Base-by-base conservation (phyloP, 2,329 filamentous ascomycete genomes). In the Tolypocladium sp. region DNA sequence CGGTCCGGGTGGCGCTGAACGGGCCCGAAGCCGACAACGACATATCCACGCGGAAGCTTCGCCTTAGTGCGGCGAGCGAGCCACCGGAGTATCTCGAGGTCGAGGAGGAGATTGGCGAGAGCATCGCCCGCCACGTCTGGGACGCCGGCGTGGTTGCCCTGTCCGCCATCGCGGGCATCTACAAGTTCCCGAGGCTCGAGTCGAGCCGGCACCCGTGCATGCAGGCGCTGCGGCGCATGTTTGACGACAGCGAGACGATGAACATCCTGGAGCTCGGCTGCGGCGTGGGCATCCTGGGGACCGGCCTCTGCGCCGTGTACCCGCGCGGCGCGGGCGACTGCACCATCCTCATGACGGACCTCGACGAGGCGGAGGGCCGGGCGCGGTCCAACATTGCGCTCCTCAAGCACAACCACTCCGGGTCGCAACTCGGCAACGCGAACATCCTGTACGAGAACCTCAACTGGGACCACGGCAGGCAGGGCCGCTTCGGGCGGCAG, bases 71-170 rank as follows among this genome's bases (percentile, higher is more conserved):
- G 1, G 61, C 61, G 1, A 37, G 63, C 1, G 65, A 65, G 10
- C 62, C 62, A 20, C 53, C 68, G 2, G 64, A 68, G 0, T 64
- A 62, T 12, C 61, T 82, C 9, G 72, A 77, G 35, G 69, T 84
- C 5, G 78, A 81, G 57, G 83, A 85, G 61, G 81, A 84, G 57
- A 77, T 85, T 12, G 82, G 81, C 17, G 82, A 85, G 69, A 84
- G 81, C 65, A 84, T 85, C 58, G 82, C 82, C 0, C 77, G 82
- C 3, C 82, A 85, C 61, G 73, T 85, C 7, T 85, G 82, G 82
- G 82, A 85, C 57, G 82, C 77, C 1, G 82, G 82, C 0, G 70
- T 84, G 12, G 71, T 80, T 7, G 76, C 78, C 1, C 63, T 73
- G 22, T 71, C 70, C 30, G 69, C 68, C 46, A 64, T 75, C 35